phyloP scores from a whole-genome alignment of 2,329 filamentous ascomycete species.

The Phaeomoniella chlamydospora region DNA sequence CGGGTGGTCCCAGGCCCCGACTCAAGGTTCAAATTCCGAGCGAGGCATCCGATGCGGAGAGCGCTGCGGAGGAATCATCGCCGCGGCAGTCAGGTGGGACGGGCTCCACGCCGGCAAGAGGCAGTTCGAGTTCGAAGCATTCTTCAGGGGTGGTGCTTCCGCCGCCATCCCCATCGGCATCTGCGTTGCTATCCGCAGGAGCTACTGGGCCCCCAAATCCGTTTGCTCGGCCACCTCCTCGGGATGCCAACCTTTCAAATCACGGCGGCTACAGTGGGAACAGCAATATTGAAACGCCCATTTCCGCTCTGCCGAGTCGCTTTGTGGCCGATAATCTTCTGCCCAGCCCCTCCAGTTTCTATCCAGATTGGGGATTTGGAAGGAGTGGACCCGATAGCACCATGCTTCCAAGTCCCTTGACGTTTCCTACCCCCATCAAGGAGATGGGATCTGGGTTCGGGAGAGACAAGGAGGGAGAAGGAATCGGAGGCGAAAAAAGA shows the following conservation, averaged over 20 bases:
- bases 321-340: conserved; percentile 81
- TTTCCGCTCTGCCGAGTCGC: conserved; percentile 83
- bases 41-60: conserved; percentile 64
- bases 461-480: conserved; percentile 6
- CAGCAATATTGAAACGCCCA: conserved; percentile 54
- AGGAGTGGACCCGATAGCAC: conserved; percentile 53
- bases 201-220: conserved; percentile 89
- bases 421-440: conserved; percentile 65
- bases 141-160: conserved; percentile 66
- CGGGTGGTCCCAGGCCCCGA: conserved; percentile 57
- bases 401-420: conserved; percentile 81
- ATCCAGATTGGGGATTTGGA: conserved; percentile 74
- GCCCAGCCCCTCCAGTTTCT: conserved; percentile 84
- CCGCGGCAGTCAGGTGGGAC: conserved; percentile 47
- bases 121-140: conserved; percentile 39
- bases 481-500: conserved; percentile 9
- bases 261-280: conserved; percentile 24
- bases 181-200: conserved; percentile 74
- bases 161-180: conserved; percentile 80
- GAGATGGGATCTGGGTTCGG: conserved; percentile 13
- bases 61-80: conserved; percentile 57
- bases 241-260: conserved; percentile 25
- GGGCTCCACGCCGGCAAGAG: conserved; percentile 43
- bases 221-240: conserved; percentile 75
- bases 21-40: conserved; percentile 92